Base-by-base conservation (phyloP, 1,139 yeast genomes). In the Geotrichum klebahnii region DNA sequence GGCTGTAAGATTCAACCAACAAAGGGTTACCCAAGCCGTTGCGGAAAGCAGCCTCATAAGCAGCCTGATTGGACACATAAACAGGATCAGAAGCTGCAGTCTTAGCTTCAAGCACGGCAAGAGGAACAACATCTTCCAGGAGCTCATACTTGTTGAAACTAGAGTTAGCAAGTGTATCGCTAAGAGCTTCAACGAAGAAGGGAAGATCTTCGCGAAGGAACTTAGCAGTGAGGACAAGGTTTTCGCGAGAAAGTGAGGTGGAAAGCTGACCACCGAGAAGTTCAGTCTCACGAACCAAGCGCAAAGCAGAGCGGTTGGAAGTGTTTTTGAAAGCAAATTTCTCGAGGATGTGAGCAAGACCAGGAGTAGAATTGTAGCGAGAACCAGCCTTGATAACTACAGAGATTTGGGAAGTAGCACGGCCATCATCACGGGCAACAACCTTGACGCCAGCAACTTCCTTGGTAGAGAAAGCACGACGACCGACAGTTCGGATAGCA, bases 201-300 rank as follows among this genome's bases (percentile, higher is more conserved):
- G 97, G 97, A 66, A 94, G 80, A 61, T 84, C 87, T 70, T 85
- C 86, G 69, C 83, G 82, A 70, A 92, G 79, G 75, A 92, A 92
- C 61, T 80, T 77, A 53, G 97, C 82, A 60, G 80, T 77, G 66
- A 92, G 79, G 57, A 85, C 79, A 59, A 94, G 78, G 63, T 83
- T 76, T 68, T 92, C 97, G 75, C 97, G 84, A 67, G 88, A 81
- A 60, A 88, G 83, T 52, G 69, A 64, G 44, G 95, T 75, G 46
- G 78, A 67, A 68, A 88, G 80, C 57, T 72, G 72, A 66, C 96
- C 97, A 59, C 98, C 98, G 62, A 92, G 78, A 59, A 92, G 80
- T 74, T 94, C 99, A 51, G 92, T 75, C 74, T 94, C 98, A 72
- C 98, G 85, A 64, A 90, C 85, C 65, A 90, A 77, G 75, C 98